Evolutionary conservation across 2,329 filamentous ascomycete species (phyloP), one percentile per base, ranked within the genome.

Genomic region (Alternaria atra): DNA sequence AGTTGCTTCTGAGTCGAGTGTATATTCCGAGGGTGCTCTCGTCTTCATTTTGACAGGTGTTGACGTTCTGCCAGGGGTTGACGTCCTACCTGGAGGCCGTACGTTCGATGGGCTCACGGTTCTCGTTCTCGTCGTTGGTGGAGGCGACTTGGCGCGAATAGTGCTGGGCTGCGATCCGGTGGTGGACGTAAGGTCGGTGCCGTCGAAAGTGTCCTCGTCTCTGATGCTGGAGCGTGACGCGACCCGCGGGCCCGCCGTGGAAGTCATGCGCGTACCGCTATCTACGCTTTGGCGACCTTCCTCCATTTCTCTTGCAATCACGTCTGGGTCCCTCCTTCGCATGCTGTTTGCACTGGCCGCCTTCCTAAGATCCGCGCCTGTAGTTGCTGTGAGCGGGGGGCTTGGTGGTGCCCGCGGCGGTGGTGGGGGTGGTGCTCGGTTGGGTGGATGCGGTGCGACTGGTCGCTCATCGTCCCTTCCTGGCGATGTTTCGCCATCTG

Each of bases 1-100:
- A 6, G 82, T 84, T 17, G 80, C 79, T 50, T 83, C 79, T 1
- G 82, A 83, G 60, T 83, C 82, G 17, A 80, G 74, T 4, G 81
- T 81, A 25, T 82, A 63, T 29, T 75, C 80, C 0, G 81, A 82
- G 10, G 73, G 71, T 20, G 76, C 73, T 48, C 78, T 76, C 10
- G 78, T 79, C 58, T 64, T 69, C 43, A 52, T 63, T 42, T 66
- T 70, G 47, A 63, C 52, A 4, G 70, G 62, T 17, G 65, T 59
- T 12, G 57, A 59, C 10, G 56, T 68, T 52, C 63, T 65, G 20
- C 58, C 50, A 7, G 70, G 67, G 30, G 69, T 70, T 17, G 67
- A 66, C 34, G 66, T 67, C 40, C 75, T 78, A 39, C 62, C 62
- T n/a, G 69, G 60, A 10, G 66, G 53, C 4, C 64, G 60, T 7